phyloP scores from a whole-genome alignment of 164 flowering plant genomes.

The grape (Vitis vinifera) region ASM3070453v1 NC_081818.1:18203001-18203500 shows the following conservation, averaged over 20 bases:
- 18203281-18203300: not conserved
- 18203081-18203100: not conserved
- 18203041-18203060: not conserved
- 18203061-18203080: not conserved
- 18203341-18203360: constrained; percentile 34
- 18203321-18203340: not conserved
- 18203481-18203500: constrained; percentile 84
- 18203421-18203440: constrained; percentile 58
- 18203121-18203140: not conserved
- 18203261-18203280: not conserved
- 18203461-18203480: constrained; percentile 71
- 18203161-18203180: too few relatives aligned
- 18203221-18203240: not conserved
- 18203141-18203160: too few relatives aligned
- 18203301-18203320: not conserved
- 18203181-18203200: not conserved
- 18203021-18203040: not conserved
- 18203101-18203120: not conserved
- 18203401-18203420: constrained; percentile 63
- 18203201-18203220: not conserved
- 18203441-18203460: constrained; percentile 66
- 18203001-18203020: not conserved
- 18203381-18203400: constrained; percentile 66
- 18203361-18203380: constrained; percentile 58
- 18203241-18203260: not conserved